These are phyloP conservation scores for Amoebophrya sp. DNA, from an alignment of 169 alveolate species.

Conservation along the genomic window DNA sequence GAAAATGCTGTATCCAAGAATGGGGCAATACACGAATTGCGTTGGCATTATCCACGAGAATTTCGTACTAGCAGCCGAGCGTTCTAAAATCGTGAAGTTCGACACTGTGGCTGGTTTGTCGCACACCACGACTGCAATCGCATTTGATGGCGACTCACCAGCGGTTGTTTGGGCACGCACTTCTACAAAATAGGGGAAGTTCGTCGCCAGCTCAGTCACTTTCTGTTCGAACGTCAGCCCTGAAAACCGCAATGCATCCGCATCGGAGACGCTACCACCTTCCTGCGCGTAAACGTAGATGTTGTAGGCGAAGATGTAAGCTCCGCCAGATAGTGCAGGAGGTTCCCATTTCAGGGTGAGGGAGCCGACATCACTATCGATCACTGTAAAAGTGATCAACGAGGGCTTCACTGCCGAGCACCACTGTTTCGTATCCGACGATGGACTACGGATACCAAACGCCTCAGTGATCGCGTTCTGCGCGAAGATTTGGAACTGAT, in stretches of 20 bases:
- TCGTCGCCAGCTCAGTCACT: constrained; percentile 15
- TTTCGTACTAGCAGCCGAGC: neutral
- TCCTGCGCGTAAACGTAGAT: constrained; percentile 12
- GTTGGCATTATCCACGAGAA: neutral
- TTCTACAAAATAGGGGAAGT: neutral
- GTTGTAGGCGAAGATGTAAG: constrained; percentile 14
- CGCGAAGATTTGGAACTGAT: neutral
- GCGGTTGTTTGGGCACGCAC: constrained; percentile 14
- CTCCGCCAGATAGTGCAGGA: neutral
- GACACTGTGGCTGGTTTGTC: neutral
- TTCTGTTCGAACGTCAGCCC: neutral
- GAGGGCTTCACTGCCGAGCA: neutral
- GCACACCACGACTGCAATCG: constrained; percentile 9
- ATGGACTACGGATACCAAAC: neutral
- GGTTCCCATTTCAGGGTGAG: neutral
- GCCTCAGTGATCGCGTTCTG: neutral
- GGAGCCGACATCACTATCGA: neutral
- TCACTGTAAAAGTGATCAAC: neutral
- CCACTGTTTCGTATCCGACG: neutral
- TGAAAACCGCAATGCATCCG: neutral
- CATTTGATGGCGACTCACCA: neutral
- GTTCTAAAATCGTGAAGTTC: neutral
- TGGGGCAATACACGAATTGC: neutral
- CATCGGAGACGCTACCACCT: neutral
- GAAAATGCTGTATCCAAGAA: neutral